phyloP scores from a whole-genome alignment of 768 basidiomycete species.

The Lactarius hengduanensis region DNA sequence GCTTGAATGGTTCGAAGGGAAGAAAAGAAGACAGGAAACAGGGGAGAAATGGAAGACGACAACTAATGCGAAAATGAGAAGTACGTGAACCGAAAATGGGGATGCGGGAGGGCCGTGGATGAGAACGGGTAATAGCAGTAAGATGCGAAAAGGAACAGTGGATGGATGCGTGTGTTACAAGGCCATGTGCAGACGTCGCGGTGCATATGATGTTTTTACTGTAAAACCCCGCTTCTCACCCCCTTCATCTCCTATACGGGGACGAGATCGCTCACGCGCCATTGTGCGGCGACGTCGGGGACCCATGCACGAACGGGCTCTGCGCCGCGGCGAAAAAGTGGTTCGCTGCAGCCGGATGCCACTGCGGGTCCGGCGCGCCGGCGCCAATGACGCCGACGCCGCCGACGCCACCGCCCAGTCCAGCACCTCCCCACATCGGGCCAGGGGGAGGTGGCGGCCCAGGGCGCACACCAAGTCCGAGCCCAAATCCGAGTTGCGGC shows the following conservation, averaged over 20 bases:
- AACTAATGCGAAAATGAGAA: constrained; percentile 6
- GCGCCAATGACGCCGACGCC: constrained; percentile 6
- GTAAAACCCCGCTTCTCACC: background rate
- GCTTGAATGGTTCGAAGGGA: constrained; percentile 13
- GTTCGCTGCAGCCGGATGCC: constrained; percentile 23
- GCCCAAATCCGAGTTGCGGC: constrained; percentile 15
- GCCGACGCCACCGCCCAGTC: constrained; percentile 21
- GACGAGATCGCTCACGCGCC: constrained; percentile 18
- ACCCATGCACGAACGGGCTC: constrained; percentile 28
- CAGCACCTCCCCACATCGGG: constrained; percentile 23
- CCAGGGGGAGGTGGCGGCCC: constrained; percentile 19
- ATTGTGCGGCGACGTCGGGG: constrained; percentile 29
- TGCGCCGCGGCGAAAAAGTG: constrained; percentile 28
- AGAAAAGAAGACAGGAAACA: background rate
- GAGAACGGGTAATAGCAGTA: background rate
- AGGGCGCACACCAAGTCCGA: constrained; percentile 17
- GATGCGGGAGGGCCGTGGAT: background rate
- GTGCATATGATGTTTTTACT: constrained; percentile 8
- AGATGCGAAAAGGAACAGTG: background rate
- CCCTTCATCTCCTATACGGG: background rate
- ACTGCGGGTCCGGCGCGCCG: constrained; percentile 20
- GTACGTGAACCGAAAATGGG: background rate
- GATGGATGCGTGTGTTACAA: constrained; percentile 16
- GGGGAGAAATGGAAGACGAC: background rate
- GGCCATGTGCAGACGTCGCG: constrained; percentile 16